Conservation (phyloP, 2,329 filamentous ascomycete genomes). For the Cordyceps cateniannulata region DNA sequence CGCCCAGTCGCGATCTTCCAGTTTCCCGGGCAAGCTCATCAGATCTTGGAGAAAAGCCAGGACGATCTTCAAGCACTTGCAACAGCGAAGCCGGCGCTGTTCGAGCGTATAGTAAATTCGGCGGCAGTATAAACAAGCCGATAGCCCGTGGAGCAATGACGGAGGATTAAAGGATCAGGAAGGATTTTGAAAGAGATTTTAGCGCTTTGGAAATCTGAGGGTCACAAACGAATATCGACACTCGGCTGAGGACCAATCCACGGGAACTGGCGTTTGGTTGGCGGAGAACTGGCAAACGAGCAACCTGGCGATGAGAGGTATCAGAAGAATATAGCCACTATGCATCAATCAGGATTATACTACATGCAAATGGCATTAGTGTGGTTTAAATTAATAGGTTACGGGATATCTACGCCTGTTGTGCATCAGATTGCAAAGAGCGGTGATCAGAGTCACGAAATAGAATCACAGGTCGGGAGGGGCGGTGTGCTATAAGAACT, state of each 20-base stretch:
- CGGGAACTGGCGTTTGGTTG: background rate
- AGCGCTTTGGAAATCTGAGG: background rate
- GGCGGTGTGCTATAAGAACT: background rate
- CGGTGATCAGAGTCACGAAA: background rate
- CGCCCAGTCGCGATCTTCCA: background rate
- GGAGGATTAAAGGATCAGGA: background rate
- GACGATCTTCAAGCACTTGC: background rate
- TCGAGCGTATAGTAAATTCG: background rate
- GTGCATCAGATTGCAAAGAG: background rate
- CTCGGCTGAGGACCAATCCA: background rate
- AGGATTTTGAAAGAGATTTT: background rate
- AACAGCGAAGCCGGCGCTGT: background rate
- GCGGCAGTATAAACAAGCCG: background rate
- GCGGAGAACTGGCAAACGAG: background rate
- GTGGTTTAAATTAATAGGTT: background rate
- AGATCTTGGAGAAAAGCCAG: background rate
- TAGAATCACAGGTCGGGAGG: background rate
- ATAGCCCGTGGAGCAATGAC: background rate
- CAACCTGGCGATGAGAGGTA: background rate
- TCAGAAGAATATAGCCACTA: background rate
- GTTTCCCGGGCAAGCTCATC: background rate
- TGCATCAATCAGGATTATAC: background rate
- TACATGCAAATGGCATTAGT: background rate
- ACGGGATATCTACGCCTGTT: background rate
- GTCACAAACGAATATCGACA: conserved; percentile 8